phyloP scores from a whole-genome alignment of 176 grass and related monocot species.

The Tillandsia fasciculata region DNA sequence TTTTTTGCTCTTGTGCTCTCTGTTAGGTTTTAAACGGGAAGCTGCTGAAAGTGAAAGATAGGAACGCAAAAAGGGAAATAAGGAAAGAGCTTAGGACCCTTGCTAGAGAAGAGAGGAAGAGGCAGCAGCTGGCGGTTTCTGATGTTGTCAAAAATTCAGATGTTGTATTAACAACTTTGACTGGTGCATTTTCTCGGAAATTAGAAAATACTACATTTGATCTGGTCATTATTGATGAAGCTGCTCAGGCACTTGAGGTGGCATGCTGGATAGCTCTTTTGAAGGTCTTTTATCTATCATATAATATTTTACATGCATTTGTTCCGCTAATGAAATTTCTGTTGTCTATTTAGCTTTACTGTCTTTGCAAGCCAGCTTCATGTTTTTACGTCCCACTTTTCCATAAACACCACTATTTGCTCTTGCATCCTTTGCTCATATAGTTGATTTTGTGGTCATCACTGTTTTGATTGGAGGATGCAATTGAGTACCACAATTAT shows the following conservation, averaged over 20 bases:
- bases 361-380: neutral
- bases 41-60: conserved; percentile 86
- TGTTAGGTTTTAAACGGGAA: conserved; percentile 73
- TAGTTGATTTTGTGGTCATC: neutral
- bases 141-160: conserved; percentile 92
- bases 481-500: too few species aligned
- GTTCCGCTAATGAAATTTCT: conserved; percentile 6
- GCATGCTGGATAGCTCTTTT: conserved; percentile 92
- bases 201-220: conserved; percentile 68
- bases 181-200: conserved; percentile 81
- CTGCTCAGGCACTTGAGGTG: conserved; percentile 94
- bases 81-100: conserved; percentile 86
- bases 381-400: neutral
- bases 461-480: neutral
- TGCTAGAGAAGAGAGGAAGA: conserved; percentile 86
- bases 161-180: conserved; percentile 92
- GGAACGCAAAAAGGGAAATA: conserved; percentile 79
- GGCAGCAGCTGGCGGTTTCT: conserved; percentile 73
- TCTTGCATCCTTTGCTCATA: conserved; percentile 3
- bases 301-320: conserved; percentile 12
- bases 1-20: conserved; percentile 6
- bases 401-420: neutral
- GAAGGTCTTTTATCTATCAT: conserved; percentile 49
- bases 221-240: conserved; percentile 95
- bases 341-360: conserved; percentile 11